These are phyloP conservation scores for Arthrobotrys megalospora DNA, from an alignment of 2,329 filamentous ascomycete species.

Conservation along the genomic window DNA sequence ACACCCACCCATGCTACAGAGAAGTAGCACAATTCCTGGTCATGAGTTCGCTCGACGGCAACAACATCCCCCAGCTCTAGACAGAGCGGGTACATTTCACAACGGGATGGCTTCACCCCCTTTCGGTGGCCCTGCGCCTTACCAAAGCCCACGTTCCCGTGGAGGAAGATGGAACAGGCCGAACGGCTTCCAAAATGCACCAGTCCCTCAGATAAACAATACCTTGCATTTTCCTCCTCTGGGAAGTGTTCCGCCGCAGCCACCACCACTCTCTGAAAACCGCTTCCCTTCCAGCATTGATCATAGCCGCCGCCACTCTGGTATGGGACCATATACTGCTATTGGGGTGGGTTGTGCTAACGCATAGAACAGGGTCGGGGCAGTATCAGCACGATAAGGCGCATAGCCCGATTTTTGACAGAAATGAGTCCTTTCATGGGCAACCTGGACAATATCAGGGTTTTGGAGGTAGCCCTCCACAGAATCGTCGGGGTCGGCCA, in stretches of 20 bases:
- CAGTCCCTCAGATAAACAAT: constrained; percentile 57
- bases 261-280: constrained; percentile 36
- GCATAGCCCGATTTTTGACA: constrained; percentile 23
- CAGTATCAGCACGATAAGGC: constrained; percentile 39
- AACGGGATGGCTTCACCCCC: constrained; percentile 16
- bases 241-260: constrained; percentile 43
- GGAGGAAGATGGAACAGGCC: constrained; percentile 42
- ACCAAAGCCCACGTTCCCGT: constrained; percentile 36
- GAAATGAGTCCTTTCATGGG: constrained; percentile 33
- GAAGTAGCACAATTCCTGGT: constrained; percentile 47
- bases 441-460: constrained; percentile 20
- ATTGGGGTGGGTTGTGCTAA: background rate
- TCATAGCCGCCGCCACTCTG: constrained; percentile 44
- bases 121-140: constrained; percentile 13
- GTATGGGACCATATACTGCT: constrained; percentile 11
- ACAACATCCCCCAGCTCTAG: constrained; percentile 27
- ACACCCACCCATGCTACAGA: constrained; percentile 32
- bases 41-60: constrained; percentile 18
- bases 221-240: constrained; percentile 56
- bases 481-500: constrained; percentile 40
- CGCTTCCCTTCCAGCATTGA: constrained; percentile 24
- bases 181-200: constrained; percentile 20
- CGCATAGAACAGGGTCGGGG: constrained; percentile 15
- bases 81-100: constrained; percentile 40
- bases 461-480: constrained; percentile 39